Base-by-base conservation (phyloP, 2,329 filamentous ascomycete species). In the Ophiostoma ips region DNA sequence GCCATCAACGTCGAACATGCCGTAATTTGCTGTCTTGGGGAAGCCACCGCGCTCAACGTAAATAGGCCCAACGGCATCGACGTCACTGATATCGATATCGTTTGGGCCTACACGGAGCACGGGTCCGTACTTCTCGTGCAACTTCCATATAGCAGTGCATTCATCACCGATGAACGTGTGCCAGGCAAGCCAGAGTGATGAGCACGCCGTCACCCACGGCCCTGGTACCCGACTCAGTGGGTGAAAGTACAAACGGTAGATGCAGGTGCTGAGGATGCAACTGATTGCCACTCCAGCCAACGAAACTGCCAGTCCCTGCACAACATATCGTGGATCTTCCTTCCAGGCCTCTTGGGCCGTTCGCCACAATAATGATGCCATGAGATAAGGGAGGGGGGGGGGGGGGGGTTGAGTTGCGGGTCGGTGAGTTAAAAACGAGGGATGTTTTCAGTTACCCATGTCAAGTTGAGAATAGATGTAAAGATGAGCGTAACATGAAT, bases 141-240 rank as follows among this genome's bases (percentile, higher is more conserved):
- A 24, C 12, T 38, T 15, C n/a, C 18, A 46, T 4, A 50, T 31
- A 5, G 55, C 24, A 19, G 51, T 46, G 35, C 45, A 53, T 46
- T 50, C 46, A 18, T 52, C 46, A 13, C 55, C 55, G 10, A 50
- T 10, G 24, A 52, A 51, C 0, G 50, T 46, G 24, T 49, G 47
- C 49, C 48, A 52, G 10, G 48, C 52, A 11, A 52, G 49, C 52
- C 52, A 52, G 7, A 53, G 41, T 15, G 56, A 55, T 5, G 60
- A 58, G 28, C 57, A 59, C 52, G 55, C 58, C 43, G 59, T 58
- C 31, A 60, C 51, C 47, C 56, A 53, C 2, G 64, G 64, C 1
- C 64, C 64, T 0, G 64, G 64, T 16, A 60, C 62, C 8, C 49
- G 46, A 4, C 55, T 48, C 16, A 67, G 60, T 1, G 64, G 64